Base-by-base conservation (phyloP, 2,329 filamentous ascomycete species). In the Alternaria ventricosa region DNA sequence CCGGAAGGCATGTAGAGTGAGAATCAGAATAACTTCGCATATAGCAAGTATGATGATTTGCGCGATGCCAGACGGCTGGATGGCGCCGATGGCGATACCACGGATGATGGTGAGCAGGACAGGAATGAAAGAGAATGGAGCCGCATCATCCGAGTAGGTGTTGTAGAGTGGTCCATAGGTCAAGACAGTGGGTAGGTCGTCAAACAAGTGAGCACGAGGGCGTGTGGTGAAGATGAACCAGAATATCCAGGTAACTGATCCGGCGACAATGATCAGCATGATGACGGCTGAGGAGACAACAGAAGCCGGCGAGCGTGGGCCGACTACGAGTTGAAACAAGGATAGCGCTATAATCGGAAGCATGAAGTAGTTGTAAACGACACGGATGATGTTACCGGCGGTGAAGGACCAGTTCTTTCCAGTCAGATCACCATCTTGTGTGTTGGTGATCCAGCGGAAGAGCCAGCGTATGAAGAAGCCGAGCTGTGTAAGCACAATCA, bases 161-260 rank as follows among this genome's bases (percentile, higher is more conserved):
- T 99, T 99, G 76, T 99, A 99, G 8, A 99, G 84, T 6, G 96
- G 93, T 0, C 96, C 96, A 72, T 97, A 98, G 1, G 93, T 86
- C 3, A 99, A 85, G 9, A 98, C 89, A 0, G 93, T 97, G 7
- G 93, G 89, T 53, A 99, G 85, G 74, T 98, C 94, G 80, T 99
- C 96, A 78, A 97, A 99, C 10, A 99, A 85, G 69, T 93, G 91
- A 2, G 93, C 92, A 64, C 94, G 90, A 6, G 94, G 94, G 67
- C 92, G 90, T 1, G 93, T 96, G 23, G 85, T 88, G 60, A 91
- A 89, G 72, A 98, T 95, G 55, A 97, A 85, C 74, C 88, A 89
- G 51, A 97, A 87, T 25, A 97, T 87, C 90, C 94, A 97, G 27
- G 84, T 84, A 2, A 91, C 89, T 77, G 94, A 93, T 33, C 87